Base-by-base conservation (phyloP, 1,139 yeast genomes). In the Zygosaccharomyces pseudobailii region DNA sequence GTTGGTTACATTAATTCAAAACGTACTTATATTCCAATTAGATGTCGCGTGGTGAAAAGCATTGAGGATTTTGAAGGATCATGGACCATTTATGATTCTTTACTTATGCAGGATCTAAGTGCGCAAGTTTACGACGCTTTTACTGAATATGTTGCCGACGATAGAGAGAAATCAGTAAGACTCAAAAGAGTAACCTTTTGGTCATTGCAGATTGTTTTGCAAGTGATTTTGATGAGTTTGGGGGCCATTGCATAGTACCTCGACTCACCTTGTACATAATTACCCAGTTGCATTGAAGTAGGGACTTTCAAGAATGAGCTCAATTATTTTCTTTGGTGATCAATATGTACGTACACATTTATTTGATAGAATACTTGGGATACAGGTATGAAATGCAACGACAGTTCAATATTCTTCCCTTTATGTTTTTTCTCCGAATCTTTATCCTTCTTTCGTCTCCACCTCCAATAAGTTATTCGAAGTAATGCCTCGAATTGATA, bases 31-130 rank as follows among this genome's bases (percentile, higher is more conserved):
- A 90, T 92, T 53, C 97, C 96, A 42, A 82, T 92, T 52, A 76
- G 82, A 54, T 88, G 96, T 61, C 78, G 90, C 5, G 80, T 92
- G n/a, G 84, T 85, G 40, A 92, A 92, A 63, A 77, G 80, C 44
- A 69, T 88, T 25, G 72, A 73, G 32, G 97, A 92, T 61, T 92
- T 92, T 62, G 89, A 87, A 58, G 98, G 98, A 0, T 80, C 96
- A 4, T 92, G 98, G 98, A 92, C 98, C 1, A 75, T 89, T 5
- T 92, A 89, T 66, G 98, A 92, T 64, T 85, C 95, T 31, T 73
- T 85, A 48, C 72, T 92, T 50, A 88, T 92, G 96, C 95, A 87
- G 61, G 97, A 90, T 61, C 75, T 94, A 46, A 84, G 94, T 32
- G 84, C 84, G 38, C 95, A 87, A 57, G 95, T 90, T 3, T 90